These are phyloP conservation scores for Xylariomycetidae sp. DNA, from an alignment of 2,329 filamentous ascomycete genomes.

Conservation along the genomic window DNA sequence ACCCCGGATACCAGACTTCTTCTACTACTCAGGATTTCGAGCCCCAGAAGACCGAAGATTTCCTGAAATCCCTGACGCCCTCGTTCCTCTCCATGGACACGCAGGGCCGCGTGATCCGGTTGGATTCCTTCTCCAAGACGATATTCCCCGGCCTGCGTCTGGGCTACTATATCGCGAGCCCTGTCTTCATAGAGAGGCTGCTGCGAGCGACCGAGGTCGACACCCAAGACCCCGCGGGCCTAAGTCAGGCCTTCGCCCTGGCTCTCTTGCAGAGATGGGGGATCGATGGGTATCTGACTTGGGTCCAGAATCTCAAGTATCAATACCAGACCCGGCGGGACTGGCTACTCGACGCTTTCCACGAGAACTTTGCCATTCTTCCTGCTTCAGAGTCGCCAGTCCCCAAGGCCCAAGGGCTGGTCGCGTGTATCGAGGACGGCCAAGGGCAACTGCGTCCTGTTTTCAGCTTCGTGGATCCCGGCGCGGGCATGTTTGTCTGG, in stretches of 20 bases:
- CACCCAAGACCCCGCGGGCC: constrained; percentile 64
- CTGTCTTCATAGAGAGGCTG: constrained; percentile 24
- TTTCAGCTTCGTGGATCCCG: constrained; percentile 25
- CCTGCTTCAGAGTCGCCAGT: constrained; percentile 8
- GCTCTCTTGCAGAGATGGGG: constrained; percentile 58
- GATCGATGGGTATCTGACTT: constrained; percentile 67
- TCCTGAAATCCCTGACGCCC: constrained; percentile 44
- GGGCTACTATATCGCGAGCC: constrained; percentile 55
- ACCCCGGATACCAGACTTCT: constrained; percentile 33
- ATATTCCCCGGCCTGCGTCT: constrained; percentile 59
- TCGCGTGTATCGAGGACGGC: constrained; percentile 13
- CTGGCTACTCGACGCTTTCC: constrained; percentile 55
- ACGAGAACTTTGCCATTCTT: constrained; percentile 13
- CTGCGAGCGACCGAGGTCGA: constrained; percentile 39
- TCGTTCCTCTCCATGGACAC: constrained; percentile 59
- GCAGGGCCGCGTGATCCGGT: constrained; percentile 63
- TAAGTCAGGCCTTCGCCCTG: constrained; percentile 46
- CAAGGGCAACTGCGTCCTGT: constrained; percentile 11
- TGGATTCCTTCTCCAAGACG: constrained; percentile 72
- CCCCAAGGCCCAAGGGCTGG: not conserved
- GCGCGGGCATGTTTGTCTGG: constrained; percentile 30
- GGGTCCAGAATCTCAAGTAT: constrained; percentile 65
- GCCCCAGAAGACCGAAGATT: not conserved
- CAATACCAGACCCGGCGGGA: constrained; percentile 65
- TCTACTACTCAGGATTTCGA: not conserved